Evolutionary conservation across 2,329 filamentous ascomycete genomes (phyloP).

Genomic region (Ophiostoma quercus): DNA sequence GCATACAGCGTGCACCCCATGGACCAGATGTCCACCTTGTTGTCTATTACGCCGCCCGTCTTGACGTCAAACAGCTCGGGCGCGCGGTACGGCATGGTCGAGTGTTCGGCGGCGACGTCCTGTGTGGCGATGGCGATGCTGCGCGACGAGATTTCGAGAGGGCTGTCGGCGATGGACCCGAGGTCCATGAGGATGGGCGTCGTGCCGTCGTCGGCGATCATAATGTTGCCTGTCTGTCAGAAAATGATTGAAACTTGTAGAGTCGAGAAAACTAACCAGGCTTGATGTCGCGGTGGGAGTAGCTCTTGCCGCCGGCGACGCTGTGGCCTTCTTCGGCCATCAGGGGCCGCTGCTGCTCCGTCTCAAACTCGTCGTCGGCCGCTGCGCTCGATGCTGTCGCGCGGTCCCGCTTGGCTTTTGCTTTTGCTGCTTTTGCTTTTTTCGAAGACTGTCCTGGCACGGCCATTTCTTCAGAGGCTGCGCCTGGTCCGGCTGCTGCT

Average conservation of each 20-base stretch:
- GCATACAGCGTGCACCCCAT: slow-evolving; percentile 96
- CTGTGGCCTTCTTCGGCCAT: slow-evolving; percentile 75
- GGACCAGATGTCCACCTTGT: slow-evolving; percentile 97
- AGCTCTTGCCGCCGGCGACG: slow-evolving; percentile 69
- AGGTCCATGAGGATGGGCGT: slow-evolving; percentile 96
- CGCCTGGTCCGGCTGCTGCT: not conserved
- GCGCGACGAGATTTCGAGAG: slow-evolving; percentile 81
- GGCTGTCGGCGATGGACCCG: slow-evolving; percentile 81
- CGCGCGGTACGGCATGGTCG: slow-evolving; percentile 96
- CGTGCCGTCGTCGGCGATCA: slow-evolving; percentile 89
- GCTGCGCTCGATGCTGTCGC: slow-evolving; percentile 31
- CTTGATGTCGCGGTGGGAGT: slow-evolving; percentile 95
- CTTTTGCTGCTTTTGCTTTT: not conserved
- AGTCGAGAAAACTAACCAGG: slow-evolving; percentile 46
- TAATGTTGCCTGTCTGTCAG: slow-evolving; percentile 67
- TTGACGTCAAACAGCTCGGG: slow-evolving; percentile 98
- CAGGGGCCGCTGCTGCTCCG: slow-evolving; percentile 72
- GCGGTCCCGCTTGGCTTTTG: slow-evolving; percentile 30
- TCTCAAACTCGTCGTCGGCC: slow-evolving; percentile 59
- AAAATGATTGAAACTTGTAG: not conserved
- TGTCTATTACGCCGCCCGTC: slow-evolving; percentile 84
- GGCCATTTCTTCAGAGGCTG: slow-evolving; percentile 45
- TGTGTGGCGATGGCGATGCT: slow-evolving; percentile 88
- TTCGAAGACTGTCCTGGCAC: slow-evolving; percentile 35
- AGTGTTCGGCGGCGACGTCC: slow-evolving; percentile 91